Evolutionary conservation across 1,284 basidiomycete species (phyloP), one percentile per base, ranked within the genome.

Genomic region (Apiotrichum porosum): DNA sequence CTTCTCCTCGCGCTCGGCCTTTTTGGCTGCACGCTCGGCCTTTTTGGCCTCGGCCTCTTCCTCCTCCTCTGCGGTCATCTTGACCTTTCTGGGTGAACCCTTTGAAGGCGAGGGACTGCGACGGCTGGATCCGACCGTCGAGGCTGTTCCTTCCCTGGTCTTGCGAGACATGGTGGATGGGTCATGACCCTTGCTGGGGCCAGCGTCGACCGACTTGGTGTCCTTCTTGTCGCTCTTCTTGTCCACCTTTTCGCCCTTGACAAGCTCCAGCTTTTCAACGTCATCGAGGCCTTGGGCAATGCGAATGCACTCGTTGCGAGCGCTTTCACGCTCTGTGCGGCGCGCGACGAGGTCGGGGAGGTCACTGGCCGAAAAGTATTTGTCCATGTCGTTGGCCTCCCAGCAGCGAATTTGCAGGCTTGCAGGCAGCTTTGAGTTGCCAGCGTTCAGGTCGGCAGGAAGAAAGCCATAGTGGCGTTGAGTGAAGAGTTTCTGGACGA

Each of bases 31-130:
- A 3, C 40, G 45, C 13, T 52, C 42, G 12, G 32, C 41, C 30
- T 40, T 38, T 34, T 52, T 44, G 19, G 33, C 54, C 15, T 56
- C 61, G 6, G 60, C 60, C 47, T 67, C 63, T 42, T 66, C 58
- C 58, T 64, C 68, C 53, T 70, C 66, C 40, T 68, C 68, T 2
- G 63, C 54, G 0, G 63, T 32, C n/a, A n/a, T n/a, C 40, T 64
- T 71, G 12, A 33, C 30, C 41, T 28, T 28, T 12, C 12, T 28
- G 26, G 26, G 6, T 12, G 26, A 28, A n/a, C 57, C 60, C 51
- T 65, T 67, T 13, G 42, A 32, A 0, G 68, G 69, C 3, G 69
- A 69, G 1, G 51, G 47, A 37, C 60, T 66, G 1, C 61, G 44
- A 8, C 63, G 46, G 24, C 49, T 46, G 1, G 58, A 62, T 22